Conservation (phyloP, 2,329 filamentous ascomycete genomes). For the Scedosporium minutisporum region DNA sequence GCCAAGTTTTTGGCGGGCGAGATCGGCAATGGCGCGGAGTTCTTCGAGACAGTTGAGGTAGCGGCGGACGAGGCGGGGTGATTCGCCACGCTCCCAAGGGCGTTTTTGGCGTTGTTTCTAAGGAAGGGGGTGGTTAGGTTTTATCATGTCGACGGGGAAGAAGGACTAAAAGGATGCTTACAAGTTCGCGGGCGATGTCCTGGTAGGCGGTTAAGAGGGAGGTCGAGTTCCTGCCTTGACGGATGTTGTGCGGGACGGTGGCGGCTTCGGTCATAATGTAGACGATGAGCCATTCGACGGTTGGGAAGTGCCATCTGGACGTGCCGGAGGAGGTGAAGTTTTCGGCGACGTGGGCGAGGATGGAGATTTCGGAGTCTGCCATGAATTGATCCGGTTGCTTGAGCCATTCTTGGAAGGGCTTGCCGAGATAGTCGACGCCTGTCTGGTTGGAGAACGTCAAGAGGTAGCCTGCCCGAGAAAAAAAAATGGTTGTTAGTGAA, state of each 20-base stretch:
- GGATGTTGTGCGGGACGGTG: constrained; percentile 4
- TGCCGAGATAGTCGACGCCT: constrained; percentile 33
- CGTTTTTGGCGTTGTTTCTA: constrained; percentile 7
- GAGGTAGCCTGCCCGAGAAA: constrained; percentile 2
- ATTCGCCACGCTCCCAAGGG: constrained; percentile 6
- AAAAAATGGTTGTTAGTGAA: not conserved
- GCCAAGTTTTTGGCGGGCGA: constrained; percentile 1
- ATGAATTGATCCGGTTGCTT: constrained; percentile 3
- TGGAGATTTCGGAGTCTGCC: constrained; percentile 2
- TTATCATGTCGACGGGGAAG: not conserved
- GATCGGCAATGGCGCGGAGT: constrained; percentile 2
- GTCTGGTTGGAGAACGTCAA: constrained; percentile 20
- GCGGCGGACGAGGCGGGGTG: constrained; percentile 2
- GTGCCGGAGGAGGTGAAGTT: not conserved
- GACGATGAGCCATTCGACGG: constrained; percentile 6
- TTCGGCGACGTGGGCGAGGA: constrained; percentile 4
- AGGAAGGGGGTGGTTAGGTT: not conserved
- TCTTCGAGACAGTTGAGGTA: constrained; percentile 7
- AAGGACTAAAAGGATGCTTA: not conserved
- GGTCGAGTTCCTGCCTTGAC: constrained; percentile 2
- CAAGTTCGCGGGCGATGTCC: constrained; percentile 2
- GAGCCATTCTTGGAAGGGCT: constrained; percentile 28
- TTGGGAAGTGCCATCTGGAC: constrained; percentile 3
- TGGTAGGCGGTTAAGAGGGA: constrained; percentile 3
- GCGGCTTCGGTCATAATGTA: constrained; percentile 5